Evolutionary conservation across 208 protist genomes (phyloP), one percentile per base, ranked within the genome.

Genomic region (Trypanosoma conorhini): DNA sequence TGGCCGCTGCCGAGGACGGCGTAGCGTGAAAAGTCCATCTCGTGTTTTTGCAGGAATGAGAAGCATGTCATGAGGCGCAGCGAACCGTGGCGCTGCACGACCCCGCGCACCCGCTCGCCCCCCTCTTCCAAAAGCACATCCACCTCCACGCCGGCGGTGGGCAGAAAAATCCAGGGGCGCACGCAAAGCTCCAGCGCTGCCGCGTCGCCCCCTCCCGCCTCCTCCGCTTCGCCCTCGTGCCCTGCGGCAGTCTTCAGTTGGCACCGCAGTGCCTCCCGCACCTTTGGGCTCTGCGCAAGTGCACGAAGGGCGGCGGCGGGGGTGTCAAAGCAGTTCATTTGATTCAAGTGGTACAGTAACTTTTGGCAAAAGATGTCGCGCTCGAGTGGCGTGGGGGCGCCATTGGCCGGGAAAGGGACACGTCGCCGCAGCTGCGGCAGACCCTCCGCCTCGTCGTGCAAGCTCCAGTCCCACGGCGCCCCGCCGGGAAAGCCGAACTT

Each of bases 381-480:
- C 70, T 95, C 89, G 26, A 96, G 86, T 22, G 89, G 87, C 0
- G 92, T 96, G 5, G 85, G 87, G 24, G 82, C 79, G 24, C 89
- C 92, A 69, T 91, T 91, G 0, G 67, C 68, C 4, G 92, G 92
- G 42, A 89, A 83, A n/a, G 88, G 81, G 61, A 81, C 86, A 22
- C 76, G 55, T 42, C 58, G 59, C 2, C 81, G 78, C 30, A 96
- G 81, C 46, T 40, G 30, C 12, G 71, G 30, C 4, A 89, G 77
- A 1, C 91, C 91, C 22, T 62, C 52, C 74, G 7, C 52, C 13
- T 64, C 67, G 54, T 85, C 70, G 30, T 78, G 60, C 22, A 93
- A 62, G 26, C 73, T 74, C 89, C 89, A 95, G 62, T 96, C 86
- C 84, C 86, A 96, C 65, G 92, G 92, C n/a, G 89, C 79, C 22